These are phyloP conservation scores for Fusarium sp. DNA, from an alignment of 2,329 filamentous ascomycete genomes.

Conservation along the genomic window DNA sequence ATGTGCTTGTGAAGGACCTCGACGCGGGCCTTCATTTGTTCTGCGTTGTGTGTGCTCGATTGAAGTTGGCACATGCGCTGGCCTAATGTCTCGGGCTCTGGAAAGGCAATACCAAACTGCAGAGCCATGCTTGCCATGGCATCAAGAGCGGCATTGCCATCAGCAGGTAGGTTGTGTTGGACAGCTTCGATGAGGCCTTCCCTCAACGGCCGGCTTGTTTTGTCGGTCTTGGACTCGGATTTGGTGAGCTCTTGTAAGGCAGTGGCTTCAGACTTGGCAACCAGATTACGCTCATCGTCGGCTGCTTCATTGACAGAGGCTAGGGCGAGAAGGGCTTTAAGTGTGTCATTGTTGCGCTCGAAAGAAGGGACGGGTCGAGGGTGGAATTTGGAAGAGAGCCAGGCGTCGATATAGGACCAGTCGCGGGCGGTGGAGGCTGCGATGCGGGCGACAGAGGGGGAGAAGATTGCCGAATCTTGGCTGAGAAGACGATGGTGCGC, in stretches of 20 bases:
- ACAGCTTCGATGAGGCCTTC: slow-evolving; percentile 63
- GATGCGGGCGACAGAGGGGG: slow-evolving; percentile 75
- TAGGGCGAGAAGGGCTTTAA: slow-evolving; percentile 78
- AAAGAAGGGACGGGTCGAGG: slow-evolving; percentile 75
- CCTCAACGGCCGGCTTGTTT: slow-evolving; percentile 35
- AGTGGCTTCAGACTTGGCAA: slow-evolving; percentile 68
- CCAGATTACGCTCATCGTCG: slow-evolving; percentile 73
- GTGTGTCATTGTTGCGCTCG: slow-evolving; percentile 87
- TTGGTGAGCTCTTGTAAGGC: slow-evolving; percentile 64
- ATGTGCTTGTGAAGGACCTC: slow-evolving; percentile 67
- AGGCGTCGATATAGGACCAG: slow-evolving; percentile 88
- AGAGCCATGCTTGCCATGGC: slow-evolving; percentile 66
- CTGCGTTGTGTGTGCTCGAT: slow-evolving; percentile 61
- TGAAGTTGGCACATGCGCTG: slow-evolving; percentile 67
- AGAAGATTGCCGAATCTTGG: slow-evolving; percentile 68
- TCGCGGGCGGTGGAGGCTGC: slow-evolving; percentile 87
- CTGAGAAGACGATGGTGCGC: slow-evolving; percentile 41
- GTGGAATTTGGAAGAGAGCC: slow-evolving; percentile 79
- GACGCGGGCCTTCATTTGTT: slow-evolving; percentile 67
- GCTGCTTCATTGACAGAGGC: slow-evolving; percentile 81
- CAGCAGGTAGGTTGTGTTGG: slow-evolving; percentile 64
- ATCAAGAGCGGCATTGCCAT: slow-evolving; percentile 67
- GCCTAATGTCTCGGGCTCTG: slow-evolving; percentile 61
- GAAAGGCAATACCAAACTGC: slow-evolving; percentile 61
- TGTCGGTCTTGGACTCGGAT: slow-evolving; percentile 42